Evolutionary conservation across 768 basidiomycete species (phyloP), one percentile per base, ranked within the genome.

Genomic region (Gelatoporia subvermispora): DNA sequence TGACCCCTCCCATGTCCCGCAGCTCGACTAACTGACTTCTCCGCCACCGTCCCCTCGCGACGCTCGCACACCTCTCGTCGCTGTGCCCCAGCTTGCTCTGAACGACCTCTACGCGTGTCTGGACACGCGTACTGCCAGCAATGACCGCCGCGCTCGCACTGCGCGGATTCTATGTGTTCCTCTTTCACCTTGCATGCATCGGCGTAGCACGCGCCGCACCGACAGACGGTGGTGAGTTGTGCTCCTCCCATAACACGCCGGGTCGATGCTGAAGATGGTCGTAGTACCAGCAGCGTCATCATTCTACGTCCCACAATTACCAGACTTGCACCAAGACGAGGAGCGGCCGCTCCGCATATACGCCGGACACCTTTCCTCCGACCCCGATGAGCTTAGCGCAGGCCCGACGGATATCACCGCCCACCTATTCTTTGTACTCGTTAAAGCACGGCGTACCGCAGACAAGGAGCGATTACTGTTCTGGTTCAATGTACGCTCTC

Each of bases 401-500:
- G 65, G 75, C 4, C 59, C 67, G 22, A 82, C 76, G n/a, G 78
- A 82, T 48, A 74, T 88, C 28, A 82, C 81, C 8, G 74, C 90
- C 0, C 90, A 94, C 62, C 63, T 93, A 9, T 95, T 79, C 73
- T 99, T 97, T 65, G 81, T 95, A 49, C 76, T 98, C 69, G 72
- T 93, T 35, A 91, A 93, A 66, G 91, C 93, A 41, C 76, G 92
- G 45, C 77, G 90, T 52, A 74, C 74, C 17, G 92, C 93, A n/a
- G 95, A 98, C 61, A 91, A 79, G 65, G 85, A 93, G 64, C 72
- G 95, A 31, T 67, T 97, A 8, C 78, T 98, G 60, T 91, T 98
- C 60, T 99, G 96, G 96, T 93, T 98, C 62, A 97, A 97, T 68
- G 93, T 91, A 60, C 60, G 84, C 65, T n/a, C n/a, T 23, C 39